Percentiles rank a stretch among this genome's conserved stretches.
phyloP scores from a whole-genome alignment of 768 basidiomycete species.

The Lactarius tabidus region DNA sequence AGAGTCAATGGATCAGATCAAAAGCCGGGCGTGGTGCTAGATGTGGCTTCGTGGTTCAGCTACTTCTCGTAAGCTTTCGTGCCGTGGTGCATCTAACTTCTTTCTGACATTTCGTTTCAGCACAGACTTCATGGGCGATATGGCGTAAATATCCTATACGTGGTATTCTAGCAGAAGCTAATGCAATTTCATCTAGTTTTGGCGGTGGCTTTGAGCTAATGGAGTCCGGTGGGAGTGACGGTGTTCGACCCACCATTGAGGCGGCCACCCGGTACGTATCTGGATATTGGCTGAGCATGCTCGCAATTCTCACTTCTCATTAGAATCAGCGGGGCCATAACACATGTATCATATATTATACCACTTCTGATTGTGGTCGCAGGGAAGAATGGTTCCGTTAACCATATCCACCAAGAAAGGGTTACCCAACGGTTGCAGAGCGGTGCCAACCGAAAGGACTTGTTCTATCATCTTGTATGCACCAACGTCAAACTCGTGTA shows the following conservation, averaged over 20 bases:
- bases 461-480: conserved; percentile 39
- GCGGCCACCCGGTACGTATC: not conserved
- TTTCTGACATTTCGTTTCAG: conserved; percentile 24
- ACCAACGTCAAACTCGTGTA: not conserved
- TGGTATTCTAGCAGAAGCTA: not conserved
- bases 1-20: conserved; percentile 8
- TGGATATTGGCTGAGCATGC: no score
- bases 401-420: not conserved
- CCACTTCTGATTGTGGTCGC: not conserved
- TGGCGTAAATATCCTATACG: conserved; percentile 34
- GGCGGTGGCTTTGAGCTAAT: conserved; percentile 2
- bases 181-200: not conserved
- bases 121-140: conserved; percentile 43
- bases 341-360: not conserved
- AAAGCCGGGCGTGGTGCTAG: conserved; percentile 25
- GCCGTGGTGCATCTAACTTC: not conserved
- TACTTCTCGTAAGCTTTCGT: conserved; percentile 39
- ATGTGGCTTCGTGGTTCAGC: conserved; percentile 37
- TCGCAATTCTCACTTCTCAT: not conserved
- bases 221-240: not conserved
- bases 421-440: conserved; percentile 2
- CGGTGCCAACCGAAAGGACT: conserved; percentile 29
- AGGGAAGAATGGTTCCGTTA: not conserved
- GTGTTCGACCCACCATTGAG: not conserved
- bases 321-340: no score